A percentile compares a stretch with the other conserved stretches of the same genome.
phyloP scores from a whole-genome alignment of 768 basidiomycete genomes.

The Psilocybe cyanescens region DNA sequence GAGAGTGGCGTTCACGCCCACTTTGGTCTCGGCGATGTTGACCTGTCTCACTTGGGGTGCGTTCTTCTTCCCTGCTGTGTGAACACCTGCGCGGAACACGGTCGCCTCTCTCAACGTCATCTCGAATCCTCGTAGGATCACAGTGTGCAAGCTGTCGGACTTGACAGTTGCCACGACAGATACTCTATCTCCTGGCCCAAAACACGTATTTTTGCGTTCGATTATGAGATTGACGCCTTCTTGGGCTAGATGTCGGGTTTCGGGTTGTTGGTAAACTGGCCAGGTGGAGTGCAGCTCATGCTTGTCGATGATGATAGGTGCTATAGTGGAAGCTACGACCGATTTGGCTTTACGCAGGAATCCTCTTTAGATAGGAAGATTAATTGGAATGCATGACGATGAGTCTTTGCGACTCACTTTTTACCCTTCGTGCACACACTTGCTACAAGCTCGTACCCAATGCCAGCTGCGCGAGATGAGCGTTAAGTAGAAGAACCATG shows the following conservation, averaged over 20 bases:
- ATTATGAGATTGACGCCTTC: conserved; percentile 79
- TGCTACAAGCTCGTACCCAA: conserved; percentile 90
- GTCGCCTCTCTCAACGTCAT: conserved; percentile 79
- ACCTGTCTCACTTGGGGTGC: conserved; percentile 58
- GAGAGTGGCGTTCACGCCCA: conserved; percentile 72
- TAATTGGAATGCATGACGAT: not conserved
- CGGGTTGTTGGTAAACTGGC: conserved; percentile 86
- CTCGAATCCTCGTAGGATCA: conserved; percentile 84
- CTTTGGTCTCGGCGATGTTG: conserved; percentile 70
- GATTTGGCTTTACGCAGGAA: conserved; percentile 84
- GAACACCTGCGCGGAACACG: conserved; percentile 69
- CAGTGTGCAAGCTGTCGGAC: conserved; percentile 68
- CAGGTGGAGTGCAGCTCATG: conserved; percentile 93
- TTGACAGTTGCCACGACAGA: conserved; percentile 72
- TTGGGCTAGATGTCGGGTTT: conserved; percentile 64
- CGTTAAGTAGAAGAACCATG: not conserved
- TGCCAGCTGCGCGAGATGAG: conserved; percentile 56
- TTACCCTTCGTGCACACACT: conserved; percentile 87
- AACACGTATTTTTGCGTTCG: conserved; percentile 77
- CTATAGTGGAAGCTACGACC: conserved; percentile 64
- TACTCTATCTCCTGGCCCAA: conserved; percentile 85
- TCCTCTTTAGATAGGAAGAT: conserved; percentile 49
- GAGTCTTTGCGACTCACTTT: conserved; percentile 51
- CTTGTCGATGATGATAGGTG: conserved; percentile 85
- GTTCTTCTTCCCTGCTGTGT: conserved; percentile 56